Evolutionary conservation across 2,329 filamentous ascomycete species (phyloP), one percentile per base, ranked within the genome.

Genomic region (Pseudofabraea citricarpa): DNA sequence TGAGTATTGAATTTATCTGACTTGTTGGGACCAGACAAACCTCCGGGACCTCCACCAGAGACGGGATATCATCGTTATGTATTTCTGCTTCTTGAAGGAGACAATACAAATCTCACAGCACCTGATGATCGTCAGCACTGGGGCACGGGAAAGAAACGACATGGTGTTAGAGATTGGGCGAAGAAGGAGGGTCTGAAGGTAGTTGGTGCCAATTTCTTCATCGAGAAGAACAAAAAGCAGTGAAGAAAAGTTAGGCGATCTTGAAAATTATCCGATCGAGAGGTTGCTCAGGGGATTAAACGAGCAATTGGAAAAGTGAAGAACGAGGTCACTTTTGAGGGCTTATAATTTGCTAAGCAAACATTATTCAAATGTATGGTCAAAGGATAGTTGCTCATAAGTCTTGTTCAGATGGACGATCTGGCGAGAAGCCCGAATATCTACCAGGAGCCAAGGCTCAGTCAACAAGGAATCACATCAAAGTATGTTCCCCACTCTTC

Each of bases 51-150:
- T 22, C 77, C 76, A 0, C 60, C 67, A 6, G 73, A 74, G 60
- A 79, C 76, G 0, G 74, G 75, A 3, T 71, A 72, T 52, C 76
- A 80, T 53, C 65, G 77, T 41, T 80, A 80, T 56, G 71, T 80
- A 3, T 76, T 79, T 49, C 61, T 77, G 4, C 64, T 74, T 6
- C 63, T 79, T 44, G 68, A 60, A 40, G 64, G 62, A 2, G 53
- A 59, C 58, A 51, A 69, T 62, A 12, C 57, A 39, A 54, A 69
- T 47, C 50, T 77, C 46, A 68, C 58, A 13, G 66, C 59, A 46
- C 76, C 77, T 1, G 58, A 62, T 39, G 66, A 72, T n/a, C 59
- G 74, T 26, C 64, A 72, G 58, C 71, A 77, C 56, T 80, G 76
- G 77, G 77, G 76, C 0, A 74, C 68, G 47, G 72, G 67, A 0